Percentiles rank a stretch among this genome's conserved stretches.
Conservation (phyloP, 1,284 basidiomycete species). For the Prillingera fragicola region DNA sequence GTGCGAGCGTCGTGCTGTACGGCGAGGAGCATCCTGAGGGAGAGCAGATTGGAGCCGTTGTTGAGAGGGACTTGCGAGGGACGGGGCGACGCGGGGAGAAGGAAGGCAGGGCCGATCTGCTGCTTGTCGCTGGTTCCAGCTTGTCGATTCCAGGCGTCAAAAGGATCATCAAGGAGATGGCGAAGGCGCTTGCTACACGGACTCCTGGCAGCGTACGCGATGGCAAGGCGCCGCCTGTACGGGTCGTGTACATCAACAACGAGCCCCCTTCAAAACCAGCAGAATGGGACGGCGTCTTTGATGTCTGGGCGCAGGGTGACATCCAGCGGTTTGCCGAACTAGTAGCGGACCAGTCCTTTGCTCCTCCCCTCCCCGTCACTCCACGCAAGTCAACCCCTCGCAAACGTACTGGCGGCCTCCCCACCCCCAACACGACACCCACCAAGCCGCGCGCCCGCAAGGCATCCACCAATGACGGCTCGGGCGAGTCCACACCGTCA, state of each 20-base stretch:
- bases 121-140: constrained; percentile 87
- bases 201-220: constrained; percentile 11
- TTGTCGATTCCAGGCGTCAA: constrained; percentile 88
- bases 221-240: constrained; percentile 51
- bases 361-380: not conserved
- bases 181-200: constrained; percentile 61
- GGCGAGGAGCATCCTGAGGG: constrained; percentile 84
- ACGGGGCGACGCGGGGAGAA: constrained; percentile 35
- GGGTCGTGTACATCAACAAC: constrained; percentile 77
- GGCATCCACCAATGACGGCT: not conserved
- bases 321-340: constrained; percentile 66
- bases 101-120: constrained; percentile 56
- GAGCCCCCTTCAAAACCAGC: constrained; percentile 79
- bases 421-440: constrained; percentile 1
- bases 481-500: constrained; percentile 1
- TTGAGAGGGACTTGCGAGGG: constrained; percentile 68
- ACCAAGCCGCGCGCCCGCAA: constrained; percentile 1
- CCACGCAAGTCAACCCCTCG: constrained; percentile 1
- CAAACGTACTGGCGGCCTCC: not conserved
- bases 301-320: constrained; percentile 85
- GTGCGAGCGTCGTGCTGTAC: constrained; percentile 84
- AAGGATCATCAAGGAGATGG: constrained; percentile 83
- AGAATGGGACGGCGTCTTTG: constrained; percentile 88
- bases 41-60: constrained; percentile 74
- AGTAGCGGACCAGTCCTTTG: constrained; percentile 12